Percentiles rank a stretch among this genome's conserved stretches.
Evolutionary conservation across 78 protist genomes (phyloP).

Genomic region (Dictyostelium purpureum): DNA sequence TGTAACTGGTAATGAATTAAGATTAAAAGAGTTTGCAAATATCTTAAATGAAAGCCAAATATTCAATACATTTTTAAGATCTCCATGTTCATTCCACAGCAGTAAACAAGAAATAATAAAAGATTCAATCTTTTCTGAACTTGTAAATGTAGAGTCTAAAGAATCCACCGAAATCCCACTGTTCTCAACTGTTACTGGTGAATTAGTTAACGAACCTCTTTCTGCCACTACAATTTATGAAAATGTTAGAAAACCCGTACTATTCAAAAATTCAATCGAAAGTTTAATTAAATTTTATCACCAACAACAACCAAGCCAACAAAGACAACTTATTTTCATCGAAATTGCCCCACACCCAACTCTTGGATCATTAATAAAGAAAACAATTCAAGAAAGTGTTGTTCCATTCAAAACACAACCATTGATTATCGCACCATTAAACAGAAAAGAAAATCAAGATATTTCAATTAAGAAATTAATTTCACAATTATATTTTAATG

Average conservation of each 20-base stretch:
- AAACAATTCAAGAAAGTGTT: not conserved
- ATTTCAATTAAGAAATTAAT: not conserved
- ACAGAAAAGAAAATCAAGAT: slow-evolving; percentile 19
- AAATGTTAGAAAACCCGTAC: slow-evolving; percentile 32
- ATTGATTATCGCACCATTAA: not conserved
- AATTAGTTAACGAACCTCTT: not conserved
- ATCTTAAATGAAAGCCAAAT: not conserved
- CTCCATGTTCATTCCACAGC: slow-evolving; percentile 69
- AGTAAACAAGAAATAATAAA: slow-evolving; percentile 17
- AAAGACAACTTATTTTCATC: not conserved
- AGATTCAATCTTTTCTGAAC: not conserved
- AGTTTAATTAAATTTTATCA: not conserved
- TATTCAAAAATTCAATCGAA: not conserved
- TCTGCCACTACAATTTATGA: not conserved
- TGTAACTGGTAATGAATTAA: slow-evolving; percentile 14
- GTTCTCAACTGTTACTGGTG: slow-evolving; percentile 30
- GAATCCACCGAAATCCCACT: slow-evolving; percentile 2
- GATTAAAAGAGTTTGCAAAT: not conserved
- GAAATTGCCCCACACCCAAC: slow-evolving; percentile 79
- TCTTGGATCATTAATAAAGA: not conserved
- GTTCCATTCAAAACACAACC: not conserved
- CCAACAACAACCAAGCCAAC: not conserved
- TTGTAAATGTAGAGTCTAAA: not conserved
- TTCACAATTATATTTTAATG: slow-evolving; percentile 21
- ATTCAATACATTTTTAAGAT: slow-evolving; percentile 5